Evolutionary conservation across 2,329 filamentous ascomycete genomes (phyloP), one percentile per base, ranked within the genome.

Genomic region (Colletotrichum chlorophyti): DNA sequence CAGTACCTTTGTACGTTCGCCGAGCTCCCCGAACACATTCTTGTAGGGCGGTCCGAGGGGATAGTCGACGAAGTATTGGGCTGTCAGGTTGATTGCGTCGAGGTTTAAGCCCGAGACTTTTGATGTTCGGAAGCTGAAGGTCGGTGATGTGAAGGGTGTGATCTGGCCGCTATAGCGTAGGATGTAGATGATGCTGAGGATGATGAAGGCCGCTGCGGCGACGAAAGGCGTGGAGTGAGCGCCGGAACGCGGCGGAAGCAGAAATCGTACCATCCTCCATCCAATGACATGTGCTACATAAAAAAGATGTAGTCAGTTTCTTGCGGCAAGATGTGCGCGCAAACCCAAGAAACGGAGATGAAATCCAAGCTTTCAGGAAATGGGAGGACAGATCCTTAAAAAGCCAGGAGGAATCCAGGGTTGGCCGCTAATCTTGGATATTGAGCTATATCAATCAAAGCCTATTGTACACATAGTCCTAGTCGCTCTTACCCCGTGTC

Each of bases 11-110:
- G 65, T 62, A 0, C 72, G 70, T 27, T 70, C 66, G 27, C 72
- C 72, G 8, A 70, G 31, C 38, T 73, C 65, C 32, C 70, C 71
- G 49, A 74, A 74, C 3, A 68, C 60, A 4, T 66, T 63, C 10
- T 67, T 71, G 42, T 70, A 72, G 0, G 71, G 65, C n/a, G 65
- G 53, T 0, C 45, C 42, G n/a, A 73, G 61, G 1, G 69, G 69
- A 11, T 66, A 68, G 14, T 71, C 67, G 40, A 64, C 60, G 23
- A 72, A 69, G 12, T 59, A 59, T 11, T 54, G 55, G 2, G 55
- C 55, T 2, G 55, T 59, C 6, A 19, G 23, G 24, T 59, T 59
- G 42, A 59, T 65, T 8, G 55, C 50, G 29, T 59, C 50, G 35
- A 59, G 55, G 23, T 59, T 59, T 27, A 54, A 31, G 9, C 35